These are phyloP conservation scores for Arachis stenosperma DNA, from an alignment of 306 rosid species.

Conservation along the genomic window DNA sequence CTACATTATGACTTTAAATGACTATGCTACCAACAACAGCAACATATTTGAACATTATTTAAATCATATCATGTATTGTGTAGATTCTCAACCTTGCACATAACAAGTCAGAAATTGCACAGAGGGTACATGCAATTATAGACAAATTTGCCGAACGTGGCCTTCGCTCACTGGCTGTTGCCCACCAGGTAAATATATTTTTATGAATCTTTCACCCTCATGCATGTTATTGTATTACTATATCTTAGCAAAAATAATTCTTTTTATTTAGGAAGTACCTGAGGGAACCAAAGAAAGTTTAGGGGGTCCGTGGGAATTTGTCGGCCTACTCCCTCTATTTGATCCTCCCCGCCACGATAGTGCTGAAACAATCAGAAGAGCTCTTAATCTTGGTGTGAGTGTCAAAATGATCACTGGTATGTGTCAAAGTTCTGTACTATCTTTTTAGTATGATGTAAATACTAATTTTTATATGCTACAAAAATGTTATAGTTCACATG, in stretches of 20 bases:
- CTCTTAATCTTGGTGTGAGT: slow-evolving; percentile 76
- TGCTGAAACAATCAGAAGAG: slow-evolving; percentile 80
- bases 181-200: slow-evolving; percentile 53
- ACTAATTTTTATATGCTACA: background rate
- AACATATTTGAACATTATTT: background rate
- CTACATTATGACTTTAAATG: slow-evolving; percentile 17
- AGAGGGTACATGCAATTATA: slow-evolving; percentile 60
- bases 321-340: slow-evolving; percentile 75
- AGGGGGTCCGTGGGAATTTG: slow-evolving; percentile 84
- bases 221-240: background rate
- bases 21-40: background rate
- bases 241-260: background rate
- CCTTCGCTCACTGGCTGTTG: slow-evolving; percentile 69
- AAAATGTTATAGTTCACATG: background rate
- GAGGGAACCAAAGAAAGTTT: slow-evolving; percentile 65
- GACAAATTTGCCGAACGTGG: slow-evolving; percentile 83
- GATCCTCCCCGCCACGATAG: slow-evolving; percentile 88
- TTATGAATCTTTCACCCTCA: background rate
- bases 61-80: slow-evolving; percentile 7
- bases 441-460: background rate
- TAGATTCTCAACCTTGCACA: slow-evolving; percentile 70
- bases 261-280: slow-evolving; percentile 59
- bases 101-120: slow-evolving; percentile 62
- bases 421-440: slow-evolving; percentile 3
- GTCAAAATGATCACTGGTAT: slow-evolving; percentile 81